Percentiles rank a stretch among this genome's conserved stretches.
These are phyloP conservation scores for Chalciporus chontae DNA, from an alignment of 768 basidiomycete genomes.

Conservation along the genomic window DNA sequence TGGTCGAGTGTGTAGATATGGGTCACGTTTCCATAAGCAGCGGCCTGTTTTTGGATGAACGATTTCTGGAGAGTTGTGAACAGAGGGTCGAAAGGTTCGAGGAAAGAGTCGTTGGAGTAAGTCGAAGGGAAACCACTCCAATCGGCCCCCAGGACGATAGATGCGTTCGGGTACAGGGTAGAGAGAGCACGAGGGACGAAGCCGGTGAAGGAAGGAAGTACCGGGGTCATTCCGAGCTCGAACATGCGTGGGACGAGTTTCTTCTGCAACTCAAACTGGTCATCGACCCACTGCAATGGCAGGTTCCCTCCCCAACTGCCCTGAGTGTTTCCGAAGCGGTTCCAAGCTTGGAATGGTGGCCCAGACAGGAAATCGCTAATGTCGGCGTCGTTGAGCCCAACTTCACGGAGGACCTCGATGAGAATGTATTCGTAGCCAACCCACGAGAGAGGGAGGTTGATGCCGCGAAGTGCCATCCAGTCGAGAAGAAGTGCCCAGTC, in stretches of 20 bases:
- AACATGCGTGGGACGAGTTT: conserved; percentile 36
- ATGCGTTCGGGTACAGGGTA: conserved; percentile 31
- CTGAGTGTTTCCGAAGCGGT: conserved; percentile 43
- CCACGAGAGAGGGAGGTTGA: conserved; percentile 43
- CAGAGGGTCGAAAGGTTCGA: conserved; percentile 39
- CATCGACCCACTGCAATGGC: conserved; percentile 35
- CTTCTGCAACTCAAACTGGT: conserved; percentile 37
- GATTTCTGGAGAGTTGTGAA: conserved; percentile 34
- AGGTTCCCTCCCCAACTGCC: conserved; percentile 37
- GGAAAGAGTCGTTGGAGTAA: conserved; percentile 37
- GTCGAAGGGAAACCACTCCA: conserved; percentile 34
- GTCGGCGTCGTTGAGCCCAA: conserved; percentile 34
- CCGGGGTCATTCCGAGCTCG: conserved; percentile 42
- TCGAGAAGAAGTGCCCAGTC: conserved; percentile 40
- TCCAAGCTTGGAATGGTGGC: conserved; percentile 41
- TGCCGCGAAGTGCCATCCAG: conserved; percentile 39
- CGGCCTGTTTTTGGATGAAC: conserved; percentile 37
- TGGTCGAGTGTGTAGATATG: conserved; percentile 45
- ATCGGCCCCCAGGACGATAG: conserved; percentile 32
- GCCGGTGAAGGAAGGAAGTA: conserved; percentile 40
- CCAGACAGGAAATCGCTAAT: conserved; percentile 36
- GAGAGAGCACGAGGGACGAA: conserved; percentile 36
- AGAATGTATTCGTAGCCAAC: conserved; percentile 39
- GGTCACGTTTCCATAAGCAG: conserved; percentile 36
- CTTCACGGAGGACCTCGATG: conserved; percentile 35